phyloP scores from a whole-genome alignment of 306 rosid genomes.

The Macrotyloma uniflorum region DNA sequence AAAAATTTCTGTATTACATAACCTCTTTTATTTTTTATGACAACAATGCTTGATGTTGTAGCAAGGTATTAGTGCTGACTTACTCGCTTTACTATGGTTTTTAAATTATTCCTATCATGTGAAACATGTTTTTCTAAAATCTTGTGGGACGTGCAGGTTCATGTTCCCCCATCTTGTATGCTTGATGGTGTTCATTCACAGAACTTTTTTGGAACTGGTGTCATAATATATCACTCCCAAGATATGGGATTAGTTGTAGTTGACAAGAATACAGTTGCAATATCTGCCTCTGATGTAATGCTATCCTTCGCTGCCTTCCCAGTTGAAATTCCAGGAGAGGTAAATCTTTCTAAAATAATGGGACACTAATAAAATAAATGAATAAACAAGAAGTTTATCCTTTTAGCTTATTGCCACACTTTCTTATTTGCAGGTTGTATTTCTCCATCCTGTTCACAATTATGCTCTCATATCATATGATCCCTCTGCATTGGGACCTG shows the following conservation, averaged over 20 bases:
- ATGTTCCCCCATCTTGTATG: constrained; percentile 95
- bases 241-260: constrained; percentile 85
- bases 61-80: neutral
- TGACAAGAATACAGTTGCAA: constrained; percentile 92
- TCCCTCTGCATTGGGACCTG: constrained; percentile 88
- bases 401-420: constrained; percentile 23
- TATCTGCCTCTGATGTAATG: constrained; percentile 85
- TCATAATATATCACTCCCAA: constrained; percentile 79
- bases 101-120: constrained; percentile 2
- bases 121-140: constrained; percentile 27
- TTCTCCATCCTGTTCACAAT: constrained; percentile 96
- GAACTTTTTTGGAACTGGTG: constrained; percentile 93
- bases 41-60: constrained; percentile 9
- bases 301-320: constrained; percentile 97
- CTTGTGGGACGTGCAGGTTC: constrained; percentile 68
- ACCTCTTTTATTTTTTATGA: neutral
- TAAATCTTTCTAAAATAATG: constrained; percentile 42
- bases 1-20: neutral
- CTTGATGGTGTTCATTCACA: constrained; percentile 97
- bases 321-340: constrained; percentile 97
- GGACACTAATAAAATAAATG: constrained; percentile 17
- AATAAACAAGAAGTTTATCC: neutral
- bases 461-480: constrained; percentile 92
- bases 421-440: constrained; percentile 70
- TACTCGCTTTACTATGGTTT: constrained; percentile 26